phyloP scores from a whole-genome alignment of 1,284 basidiomycete species.

The Trichosporon sp. region DNA sequence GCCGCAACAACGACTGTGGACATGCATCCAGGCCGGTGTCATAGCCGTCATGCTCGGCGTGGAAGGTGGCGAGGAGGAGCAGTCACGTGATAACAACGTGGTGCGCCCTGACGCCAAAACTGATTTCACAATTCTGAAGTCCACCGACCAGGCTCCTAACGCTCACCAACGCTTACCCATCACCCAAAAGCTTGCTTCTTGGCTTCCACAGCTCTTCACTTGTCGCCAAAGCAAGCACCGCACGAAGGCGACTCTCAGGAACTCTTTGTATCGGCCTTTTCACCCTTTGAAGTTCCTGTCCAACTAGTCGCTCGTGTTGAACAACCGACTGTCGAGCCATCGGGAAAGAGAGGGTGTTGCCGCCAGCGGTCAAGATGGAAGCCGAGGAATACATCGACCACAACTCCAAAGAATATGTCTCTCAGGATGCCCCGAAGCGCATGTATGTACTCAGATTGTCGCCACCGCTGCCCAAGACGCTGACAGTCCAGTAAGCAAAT shows the following conservation, averaged over 20 bases:
- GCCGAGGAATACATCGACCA: slow-evolving; percentile 28
- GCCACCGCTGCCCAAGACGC: not conserved
- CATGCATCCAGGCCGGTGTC: not conserved
- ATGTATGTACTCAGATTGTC: slow-evolving; percentile 59
- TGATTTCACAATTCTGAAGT: not conserved
- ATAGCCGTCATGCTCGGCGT: not conserved
- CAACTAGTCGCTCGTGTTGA: not conserved
- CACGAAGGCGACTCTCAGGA: not conserved
- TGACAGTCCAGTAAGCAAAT: slow-evolving; percentile 67
- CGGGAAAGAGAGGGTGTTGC: not conserved
- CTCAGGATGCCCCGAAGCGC: slow-evolving; percentile 81
- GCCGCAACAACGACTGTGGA: not conserved
- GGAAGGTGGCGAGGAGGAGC: not conserved
- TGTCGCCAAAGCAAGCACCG: not conserved
- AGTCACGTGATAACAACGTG: not conserved
- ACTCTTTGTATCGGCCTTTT: not conserved
- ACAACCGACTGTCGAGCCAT: not conserved
- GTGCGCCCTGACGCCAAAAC: not conserved
- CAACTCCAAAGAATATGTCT: slow-evolving; percentile 68
- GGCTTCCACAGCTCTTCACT: not conserved
- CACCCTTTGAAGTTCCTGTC: not conserved
- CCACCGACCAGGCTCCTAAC: not conserved
- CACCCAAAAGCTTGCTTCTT: not conserved
- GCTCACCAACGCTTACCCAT: not conserved
- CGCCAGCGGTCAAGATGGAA: slow-evolving; percentile 14